Percentiles rank a stretch among this genome's conserved stretches.
These are phyloP conservation scores for Nicotiana tomentosiformis DNA, from an alignment of 257 asterid genomes.

Conservation along the genomic window DNA sequence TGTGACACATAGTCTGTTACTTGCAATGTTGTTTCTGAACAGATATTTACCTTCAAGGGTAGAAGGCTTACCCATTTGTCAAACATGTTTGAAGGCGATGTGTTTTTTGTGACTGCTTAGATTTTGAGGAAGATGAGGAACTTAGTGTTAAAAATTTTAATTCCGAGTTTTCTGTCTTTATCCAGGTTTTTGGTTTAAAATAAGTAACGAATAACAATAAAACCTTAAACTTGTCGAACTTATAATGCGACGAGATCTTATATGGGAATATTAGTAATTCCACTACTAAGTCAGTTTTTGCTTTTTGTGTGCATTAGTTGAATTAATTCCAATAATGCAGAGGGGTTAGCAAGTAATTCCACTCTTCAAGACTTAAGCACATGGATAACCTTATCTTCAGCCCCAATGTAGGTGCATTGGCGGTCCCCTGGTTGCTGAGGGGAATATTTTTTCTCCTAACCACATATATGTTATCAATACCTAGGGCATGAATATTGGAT, in stretches of 20 bases:
- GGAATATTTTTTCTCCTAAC: too few relatives aligned
- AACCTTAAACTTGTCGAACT: background rate
- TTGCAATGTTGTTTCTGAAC: background rate
- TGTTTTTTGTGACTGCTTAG: background rate
- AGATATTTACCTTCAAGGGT: background rate
- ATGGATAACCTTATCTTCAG: too few relatives aligned
- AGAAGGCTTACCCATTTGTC: background rate
- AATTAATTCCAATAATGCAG: background rate
- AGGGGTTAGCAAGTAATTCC: background rate
- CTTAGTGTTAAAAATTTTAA: background rate
- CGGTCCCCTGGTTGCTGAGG: too few relatives aligned
- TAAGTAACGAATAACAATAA: background rate
- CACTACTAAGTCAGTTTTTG: background rate
- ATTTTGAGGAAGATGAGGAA: background rate
- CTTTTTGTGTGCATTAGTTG: background rate
- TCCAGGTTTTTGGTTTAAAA: background rate
- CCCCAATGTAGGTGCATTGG: too few relatives aligned
- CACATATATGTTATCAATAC: too few relatives aligned
- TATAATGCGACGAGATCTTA: background rate
- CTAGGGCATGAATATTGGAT: too few relatives aligned
- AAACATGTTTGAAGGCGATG: background rate
- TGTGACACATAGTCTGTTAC: background rate
- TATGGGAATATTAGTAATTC: background rate
- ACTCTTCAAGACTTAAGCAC: too few relatives aligned
- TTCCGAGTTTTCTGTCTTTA: background rate